Percentiles rank a stretch among this genome's conserved stretches.
These are phyloP conservation scores for Acacia acuminata DNA, from an alignment of 306 rosid genomes.

Conservation along the genomic window DNA sequence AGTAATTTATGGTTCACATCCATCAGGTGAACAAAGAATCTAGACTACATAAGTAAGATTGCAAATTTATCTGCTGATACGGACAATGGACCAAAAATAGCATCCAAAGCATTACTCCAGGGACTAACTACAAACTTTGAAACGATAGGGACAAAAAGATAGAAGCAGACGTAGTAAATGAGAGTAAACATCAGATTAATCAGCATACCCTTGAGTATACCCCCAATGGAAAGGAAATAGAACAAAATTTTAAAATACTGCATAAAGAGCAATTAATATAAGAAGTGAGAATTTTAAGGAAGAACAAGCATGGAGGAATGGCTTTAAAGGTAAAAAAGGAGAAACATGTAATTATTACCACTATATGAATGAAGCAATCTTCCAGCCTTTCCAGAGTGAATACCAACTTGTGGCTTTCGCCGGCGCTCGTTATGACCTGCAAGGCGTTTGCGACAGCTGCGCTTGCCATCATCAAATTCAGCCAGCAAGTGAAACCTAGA, in stretches of 20 bases:
- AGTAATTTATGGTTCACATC: constrained; percentile 15
- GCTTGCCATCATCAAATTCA: constrained; percentile 93
- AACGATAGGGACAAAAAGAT: background rate
- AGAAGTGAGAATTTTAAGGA: constrained; percentile 9
- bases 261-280: background rate
- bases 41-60: background rate
- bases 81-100: background rate
- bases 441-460: constrained; percentile 93
- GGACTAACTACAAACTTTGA: too few relatives aligned
- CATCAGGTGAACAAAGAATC: constrained; percentile 11
- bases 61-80: background rate
- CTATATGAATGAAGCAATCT: constrained; percentile 69
- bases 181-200: background rate
- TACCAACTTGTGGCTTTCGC: constrained; percentile 75
- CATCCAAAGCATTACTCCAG: background rate
- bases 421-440: constrained; percentile 93
- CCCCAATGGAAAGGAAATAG: background rate
- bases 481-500: constrained; percentile 88
- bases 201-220: background rate
- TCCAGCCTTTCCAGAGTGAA: constrained; percentile 53
- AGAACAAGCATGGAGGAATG: background rate
- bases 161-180: background rate
- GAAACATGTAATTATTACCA: constrained; percentile 51
- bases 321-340: background rate
- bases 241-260: background rate